A percentile compares a stretch with the other conserved stretches of the same genome.
Evolutionary conservation across 192 early-diverging fungal genomes (phyloP).

Genomic region (Umbelopsis vinacea): DNA sequence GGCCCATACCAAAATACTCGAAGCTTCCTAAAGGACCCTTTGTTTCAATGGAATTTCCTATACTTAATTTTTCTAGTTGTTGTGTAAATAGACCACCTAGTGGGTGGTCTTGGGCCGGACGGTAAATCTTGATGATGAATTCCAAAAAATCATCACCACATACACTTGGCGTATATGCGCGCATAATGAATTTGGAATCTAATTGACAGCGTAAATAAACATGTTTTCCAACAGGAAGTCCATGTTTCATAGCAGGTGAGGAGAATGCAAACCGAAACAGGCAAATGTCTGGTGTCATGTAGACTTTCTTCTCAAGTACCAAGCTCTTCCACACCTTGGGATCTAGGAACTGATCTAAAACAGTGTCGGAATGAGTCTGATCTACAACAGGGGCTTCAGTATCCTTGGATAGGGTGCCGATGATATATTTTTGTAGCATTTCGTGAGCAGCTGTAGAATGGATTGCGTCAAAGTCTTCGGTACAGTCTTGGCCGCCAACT

Average conservation of each 20-base stretch:
- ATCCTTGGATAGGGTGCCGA: constrained; percentile 62
- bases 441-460: constrained; percentile 86
- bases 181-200: constrained; percentile 63
- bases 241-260: constrained; percentile 50
- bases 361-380: not conserved
- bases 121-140: constrained; percentile 82
- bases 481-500: constrained; percentile 79
- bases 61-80: constrained; percentile 63
- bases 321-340: constrained; percentile 47
- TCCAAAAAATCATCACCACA: constrained; percentile 69
- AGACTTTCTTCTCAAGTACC: constrained; percentile 38
- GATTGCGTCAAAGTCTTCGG: constrained; percentile 91
- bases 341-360: constrained; percentile 34
- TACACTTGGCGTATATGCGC: constrained; percentile 84
- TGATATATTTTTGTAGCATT: constrained; percentile 65
- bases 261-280: constrained; percentile 57
- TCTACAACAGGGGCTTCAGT: not conserved
- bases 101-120: constrained; percentile 32
- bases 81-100: constrained; percentile 64
- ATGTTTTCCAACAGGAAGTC: constrained; percentile 66
- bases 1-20: constrained; percentile 60
- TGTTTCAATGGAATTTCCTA: constrained; percentile 77
- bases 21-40: constrained; percentile 84
- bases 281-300: constrained; percentile 51
- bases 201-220: constrained; percentile 52